Conservation (phyloP, 139 green algal genomes). For the Chlorella sorokiniana region DNA sequence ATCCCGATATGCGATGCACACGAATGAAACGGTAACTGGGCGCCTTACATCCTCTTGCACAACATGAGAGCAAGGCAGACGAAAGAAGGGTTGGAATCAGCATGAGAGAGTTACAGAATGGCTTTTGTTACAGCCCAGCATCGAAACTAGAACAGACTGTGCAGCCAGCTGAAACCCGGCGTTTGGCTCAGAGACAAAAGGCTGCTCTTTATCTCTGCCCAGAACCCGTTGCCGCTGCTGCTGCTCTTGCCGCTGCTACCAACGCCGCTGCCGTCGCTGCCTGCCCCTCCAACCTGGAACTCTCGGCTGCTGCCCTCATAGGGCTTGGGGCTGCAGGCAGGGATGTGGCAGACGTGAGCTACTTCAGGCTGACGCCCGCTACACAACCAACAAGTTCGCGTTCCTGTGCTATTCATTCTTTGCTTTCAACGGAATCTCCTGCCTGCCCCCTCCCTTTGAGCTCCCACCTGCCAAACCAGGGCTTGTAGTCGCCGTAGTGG, state of each 20-base stretch:
- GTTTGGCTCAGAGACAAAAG: constrained; percentile 3
- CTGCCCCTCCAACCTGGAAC: neutral
- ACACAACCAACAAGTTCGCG: too few species aligned
- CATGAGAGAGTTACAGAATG: too few species aligned
- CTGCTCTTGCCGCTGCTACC: neutral
- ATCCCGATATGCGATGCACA: neutral
- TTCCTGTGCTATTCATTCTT: too few species aligned
- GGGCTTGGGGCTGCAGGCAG: neutral
- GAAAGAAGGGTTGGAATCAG: neutral
- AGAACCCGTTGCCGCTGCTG: neutral
- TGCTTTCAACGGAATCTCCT: too few species aligned
- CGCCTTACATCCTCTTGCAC: too few species aligned
- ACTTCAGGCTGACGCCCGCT: neutral
- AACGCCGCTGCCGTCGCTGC: neutral
- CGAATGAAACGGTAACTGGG: neutral
- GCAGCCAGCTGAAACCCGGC: neutral
- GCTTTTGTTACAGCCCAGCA: too few species aligned
- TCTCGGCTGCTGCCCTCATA: constrained; percentile 16
- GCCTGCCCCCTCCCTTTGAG: too few species aligned
- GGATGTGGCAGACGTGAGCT: neutral
- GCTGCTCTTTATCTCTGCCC: neutral
- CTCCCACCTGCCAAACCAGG: constrained; percentile 44
- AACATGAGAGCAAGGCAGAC: neutral
- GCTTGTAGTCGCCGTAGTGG: constrained; percentile 76
- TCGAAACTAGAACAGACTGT: neutral